These are phyloP conservation scores for Penicillium sp. DNA, from an alignment of 2,329 filamentous ascomycete genomes.

Conservation along the genomic window DNA sequence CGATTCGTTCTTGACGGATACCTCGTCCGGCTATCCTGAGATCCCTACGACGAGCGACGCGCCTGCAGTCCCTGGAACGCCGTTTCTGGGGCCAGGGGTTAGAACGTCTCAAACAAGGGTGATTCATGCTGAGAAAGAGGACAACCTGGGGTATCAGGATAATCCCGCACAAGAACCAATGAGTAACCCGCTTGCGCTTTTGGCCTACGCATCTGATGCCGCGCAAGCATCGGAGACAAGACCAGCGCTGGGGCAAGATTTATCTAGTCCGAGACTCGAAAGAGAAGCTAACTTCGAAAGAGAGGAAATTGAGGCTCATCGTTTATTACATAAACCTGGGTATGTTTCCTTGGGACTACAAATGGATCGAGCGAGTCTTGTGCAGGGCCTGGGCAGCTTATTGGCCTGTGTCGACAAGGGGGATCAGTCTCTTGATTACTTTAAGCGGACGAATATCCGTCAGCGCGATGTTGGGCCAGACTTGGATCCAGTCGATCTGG, in stretches of 20 bases:
- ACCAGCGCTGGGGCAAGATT: neutral
- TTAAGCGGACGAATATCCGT: constrained; percentile 14
- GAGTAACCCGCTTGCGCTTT: constrained; percentile 33
- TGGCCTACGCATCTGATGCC: constrained; percentile 32
- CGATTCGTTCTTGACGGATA: neutral
- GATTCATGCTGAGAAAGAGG: neutral
- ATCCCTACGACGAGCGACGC: neutral
- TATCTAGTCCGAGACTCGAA: neutral
- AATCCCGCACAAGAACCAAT: constrained; percentile 18
- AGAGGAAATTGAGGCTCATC: constrained; percentile 4
- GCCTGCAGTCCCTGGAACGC: neutral
- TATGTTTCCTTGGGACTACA: constrained; percentile 31
- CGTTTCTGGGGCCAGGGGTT: neutral
- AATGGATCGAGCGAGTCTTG: constrained; percentile 12
- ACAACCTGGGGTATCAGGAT: neutral
- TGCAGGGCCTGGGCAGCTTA: neutral
- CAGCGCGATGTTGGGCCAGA: constrained; percentile 31
- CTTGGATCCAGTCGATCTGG: constrained; percentile 34
- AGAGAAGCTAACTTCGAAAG: neutral
- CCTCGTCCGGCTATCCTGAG: neutral
- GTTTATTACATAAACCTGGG: constrained; percentile 22
- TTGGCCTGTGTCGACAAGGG: constrained; percentile 2
- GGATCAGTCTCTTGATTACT: constrained; percentile 28
- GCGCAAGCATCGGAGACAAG: constrained; percentile 17
- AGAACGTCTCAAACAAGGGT: neutral